These are phyloP conservation scores for Stipa capillata DNA, from an alignment of 176 grass and related monocot genomes.

Conservation along the genomic window DNA sequence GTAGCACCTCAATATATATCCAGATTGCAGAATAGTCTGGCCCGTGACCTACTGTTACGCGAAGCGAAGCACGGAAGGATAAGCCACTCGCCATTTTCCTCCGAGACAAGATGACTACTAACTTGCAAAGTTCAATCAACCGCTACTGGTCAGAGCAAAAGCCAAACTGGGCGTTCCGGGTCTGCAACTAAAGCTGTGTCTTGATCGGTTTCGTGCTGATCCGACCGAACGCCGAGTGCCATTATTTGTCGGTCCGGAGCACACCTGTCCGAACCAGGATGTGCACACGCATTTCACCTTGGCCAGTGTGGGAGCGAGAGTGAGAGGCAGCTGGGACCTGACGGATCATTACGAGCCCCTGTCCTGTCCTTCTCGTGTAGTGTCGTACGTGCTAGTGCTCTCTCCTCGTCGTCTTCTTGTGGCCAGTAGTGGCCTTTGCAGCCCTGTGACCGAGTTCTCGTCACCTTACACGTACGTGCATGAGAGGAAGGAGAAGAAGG, in stretches of 20 bases:
- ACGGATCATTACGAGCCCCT: background rate
- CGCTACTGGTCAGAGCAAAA: background rate
- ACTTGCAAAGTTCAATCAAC: background rate
- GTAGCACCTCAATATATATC: background rate
- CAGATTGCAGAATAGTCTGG: background rate
- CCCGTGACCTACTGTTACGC: background rate
- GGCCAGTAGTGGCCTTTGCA: background rate
- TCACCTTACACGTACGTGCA: background rate
- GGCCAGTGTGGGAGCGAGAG: background rate
- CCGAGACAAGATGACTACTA: background rate
- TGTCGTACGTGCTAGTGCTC: background rate
- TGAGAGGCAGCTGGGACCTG: background rate
- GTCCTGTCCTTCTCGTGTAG: background rate
- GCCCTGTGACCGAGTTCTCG: background rate
- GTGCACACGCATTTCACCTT: background rate
- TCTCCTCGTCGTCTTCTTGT: slow-evolving; percentile 5
- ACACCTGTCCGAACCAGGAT: background rate
- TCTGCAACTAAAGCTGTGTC: too few species aligned
- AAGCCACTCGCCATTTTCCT: background rate
- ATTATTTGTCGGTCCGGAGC: slow-evolving; percentile 4
- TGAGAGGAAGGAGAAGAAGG: too few species aligned
- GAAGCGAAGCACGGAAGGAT: background rate
- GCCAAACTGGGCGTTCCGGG: background rate
- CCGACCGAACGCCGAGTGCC: background rate
- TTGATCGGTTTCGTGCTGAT: background rate